A percentile compares a stretch with the other conserved stretches of the same genome.
phyloP scores from a whole-genome alignment of 176 grass and related monocot species.

The Luzula sylvatica region DNA sequence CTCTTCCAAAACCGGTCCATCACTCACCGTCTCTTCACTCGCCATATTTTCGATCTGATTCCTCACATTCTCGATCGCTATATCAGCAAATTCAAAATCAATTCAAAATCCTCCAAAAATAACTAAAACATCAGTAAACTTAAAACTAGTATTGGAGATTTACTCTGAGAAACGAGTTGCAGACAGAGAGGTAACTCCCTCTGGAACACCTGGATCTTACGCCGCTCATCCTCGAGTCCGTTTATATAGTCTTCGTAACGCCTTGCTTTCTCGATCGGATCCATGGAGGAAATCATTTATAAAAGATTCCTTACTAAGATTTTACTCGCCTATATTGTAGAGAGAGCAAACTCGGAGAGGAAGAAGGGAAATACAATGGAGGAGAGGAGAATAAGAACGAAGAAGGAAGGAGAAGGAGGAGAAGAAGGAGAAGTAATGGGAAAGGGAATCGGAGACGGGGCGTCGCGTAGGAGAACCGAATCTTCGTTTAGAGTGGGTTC shows the following conservation, averaged over 20 bases:
- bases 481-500: constrained; percentile 35
- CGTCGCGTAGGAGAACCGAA: constrained; percentile 63
- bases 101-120: background rate
- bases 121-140: background rate
- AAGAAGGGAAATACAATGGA: background rate
- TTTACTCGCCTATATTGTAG: background rate
- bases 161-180: constrained; percentile 68
- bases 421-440: background rate
- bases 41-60: constrained; percentile 37
- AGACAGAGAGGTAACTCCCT: constrained; percentile 85
- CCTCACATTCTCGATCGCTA: constrained; percentile 63
- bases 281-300: constrained; percentile 5
- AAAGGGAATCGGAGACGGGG: constrained; percentile 46
- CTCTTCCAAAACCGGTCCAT: constrained; percentile 75
- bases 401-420: background rate
- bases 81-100: background rate
- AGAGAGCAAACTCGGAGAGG: background rate
- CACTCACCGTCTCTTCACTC: constrained; percentile 36
- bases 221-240: constrained; percentile 68
- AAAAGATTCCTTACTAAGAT: constrained; percentile 6
- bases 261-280: constrained; percentile 1
- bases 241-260: constrained; percentile 43
- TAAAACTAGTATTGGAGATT: background rate
- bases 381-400: background rate
- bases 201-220: constrained; percentile 81